A percentile compares a stretch with the other conserved stretches of the same genome.
These are phyloP conservation scores for Botrytis elliptica DNA, from an alignment of 2,329 filamentous ascomycete species.

Conservation along the genomic window DNA sequence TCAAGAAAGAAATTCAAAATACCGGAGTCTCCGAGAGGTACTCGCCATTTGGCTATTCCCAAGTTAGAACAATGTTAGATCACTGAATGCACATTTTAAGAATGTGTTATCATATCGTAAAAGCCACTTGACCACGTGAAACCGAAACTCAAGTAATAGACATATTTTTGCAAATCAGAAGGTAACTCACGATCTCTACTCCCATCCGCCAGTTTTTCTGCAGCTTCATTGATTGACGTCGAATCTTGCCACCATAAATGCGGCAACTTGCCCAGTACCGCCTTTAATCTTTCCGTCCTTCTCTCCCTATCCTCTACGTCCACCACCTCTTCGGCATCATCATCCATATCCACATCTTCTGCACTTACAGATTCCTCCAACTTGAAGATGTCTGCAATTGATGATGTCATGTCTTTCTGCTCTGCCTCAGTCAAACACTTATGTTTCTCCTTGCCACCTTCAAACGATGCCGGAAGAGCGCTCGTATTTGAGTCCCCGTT, in stretches of 20 bases:
- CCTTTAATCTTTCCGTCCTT: slow-evolving; percentile 35
- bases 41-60: slow-evolving; percentile 53
- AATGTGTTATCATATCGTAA: background rate
- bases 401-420: slow-evolving; percentile 26
- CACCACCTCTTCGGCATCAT: slow-evolving; percentile 31
- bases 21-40: slow-evolving; percentile 57
- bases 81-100: background rate
- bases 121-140: slow-evolving; percentile 16
- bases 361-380: slow-evolving; percentile 23
- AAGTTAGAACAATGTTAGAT: background rate
- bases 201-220: slow-evolving; percentile 54
- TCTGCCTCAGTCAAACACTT: slow-evolving; percentile 21
- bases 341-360: slow-evolving; percentile 25
- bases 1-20: slow-evolving; percentile 56
- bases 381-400: slow-evolving; percentile 29
- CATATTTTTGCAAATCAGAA: background rate
- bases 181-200: slow-evolving; percentile 54
- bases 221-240: slow-evolving; percentile 46
- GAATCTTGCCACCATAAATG: slow-evolving; percentile 45
- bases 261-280: slow-evolving; percentile 31
- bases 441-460: background rate
- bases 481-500: background rate
- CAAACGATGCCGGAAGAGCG: background rate
- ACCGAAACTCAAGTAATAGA: background rate
- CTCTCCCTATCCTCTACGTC: slow-evolving; percentile 35